Base-by-base conservation (phyloP, 1,139 yeast genomes). In the Taphrina wiesneri region DNA sequence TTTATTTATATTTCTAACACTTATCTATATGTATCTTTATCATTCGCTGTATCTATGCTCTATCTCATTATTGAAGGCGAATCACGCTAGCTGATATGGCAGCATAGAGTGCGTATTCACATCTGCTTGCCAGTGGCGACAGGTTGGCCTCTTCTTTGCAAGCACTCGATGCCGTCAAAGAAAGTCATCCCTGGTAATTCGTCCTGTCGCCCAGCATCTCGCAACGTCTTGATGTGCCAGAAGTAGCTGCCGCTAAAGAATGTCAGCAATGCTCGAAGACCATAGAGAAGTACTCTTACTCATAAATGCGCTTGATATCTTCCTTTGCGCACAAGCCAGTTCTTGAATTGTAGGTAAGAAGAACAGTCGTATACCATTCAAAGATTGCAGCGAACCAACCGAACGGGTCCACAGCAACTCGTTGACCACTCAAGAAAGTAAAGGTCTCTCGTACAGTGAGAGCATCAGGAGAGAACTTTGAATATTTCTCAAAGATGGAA, bases 341-440 rank as follows among this genome's bases (percentile, higher is more conserved):
- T 15, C 34, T 15, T 7, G 36, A n/a, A 41, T 64, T 41, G 23
- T 59, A 47, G 5, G 61, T 52, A 19, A 60, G 54, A 13, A 64
- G 46, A n/a, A 64, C 53, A 9, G 64, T 60, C 26, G 67, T 60
- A 46, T 45, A 41, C 43, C 46, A 64, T 13, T 64, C 67, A n/a
- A 64, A 45, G n/a, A 60, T n/a, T 15, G 65, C 53, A 9, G 65
- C 59, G 39, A 43, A 49, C 65, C 65, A 64, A n/a, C 67, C 67
- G 28, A 64, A 64, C n/a, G 65, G 65, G 32, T 64, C 67, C 45
- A 59, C 15, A 25, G 47, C 67, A 15, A 43, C 32, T 25, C 67
- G 52, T 26, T 64, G 67, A 1, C 67, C 67, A 28, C 46, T 36
- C 28, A 60, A 1, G 32, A 41, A 23, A 32, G 23, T 45, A 36